phyloP scores from a whole-genome alignment of 768 basidiomycete genomes.

The Chalciporus piperatus region DNA sequence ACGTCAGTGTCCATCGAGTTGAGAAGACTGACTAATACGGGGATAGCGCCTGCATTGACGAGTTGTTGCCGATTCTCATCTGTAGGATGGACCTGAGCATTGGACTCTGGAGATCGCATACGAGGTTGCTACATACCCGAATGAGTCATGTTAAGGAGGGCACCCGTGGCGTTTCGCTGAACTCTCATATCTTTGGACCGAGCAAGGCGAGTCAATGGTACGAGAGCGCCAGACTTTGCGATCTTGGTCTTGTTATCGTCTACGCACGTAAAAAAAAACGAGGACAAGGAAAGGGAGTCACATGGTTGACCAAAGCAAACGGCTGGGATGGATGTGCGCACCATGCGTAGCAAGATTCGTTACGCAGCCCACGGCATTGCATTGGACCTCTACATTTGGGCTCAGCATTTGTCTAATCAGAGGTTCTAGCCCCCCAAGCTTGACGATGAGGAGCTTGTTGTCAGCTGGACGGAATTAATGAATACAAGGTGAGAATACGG shows the following conservation, averaged over 20 bases:
- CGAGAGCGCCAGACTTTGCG: conserved; percentile 97
- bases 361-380: conserved; percentile 98
- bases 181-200: conserved; percentile 99
- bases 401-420: conserved; percentile 98
- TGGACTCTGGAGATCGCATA: not conserved
- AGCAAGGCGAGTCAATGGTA: conserved; percentile 92
- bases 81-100: conserved; percentile 28
- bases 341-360: conserved; percentile 99
- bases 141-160: conserved; percentile 98
- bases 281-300: conserved; percentile 11
- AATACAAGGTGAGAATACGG: conserved; percentile 8
- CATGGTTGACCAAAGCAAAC: conserved; percentile 1
- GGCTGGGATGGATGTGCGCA: conserved; percentile 35
- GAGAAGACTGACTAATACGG: conserved; percentile 90
- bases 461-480: conserved; percentile 58
- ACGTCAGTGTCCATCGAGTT: conserved; percentile 99
- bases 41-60: conserved; percentile 97
- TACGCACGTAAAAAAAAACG: conserved; percentile 30
- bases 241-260: conserved; percentile 99
- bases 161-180: conserved; percentile 97
- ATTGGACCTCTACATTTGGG: conserved; percentile 98
- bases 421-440: conserved; percentile 95
- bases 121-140: conserved; percentile 58
- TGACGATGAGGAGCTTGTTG: conserved; percentile 98
- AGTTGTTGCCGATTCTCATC: conserved; percentile 99